A percentile compares a stretch with the other conserved stretches of the same genome.
Conservation (phyloP, 305 asterid species). For the Withania somnifera region DNA sequence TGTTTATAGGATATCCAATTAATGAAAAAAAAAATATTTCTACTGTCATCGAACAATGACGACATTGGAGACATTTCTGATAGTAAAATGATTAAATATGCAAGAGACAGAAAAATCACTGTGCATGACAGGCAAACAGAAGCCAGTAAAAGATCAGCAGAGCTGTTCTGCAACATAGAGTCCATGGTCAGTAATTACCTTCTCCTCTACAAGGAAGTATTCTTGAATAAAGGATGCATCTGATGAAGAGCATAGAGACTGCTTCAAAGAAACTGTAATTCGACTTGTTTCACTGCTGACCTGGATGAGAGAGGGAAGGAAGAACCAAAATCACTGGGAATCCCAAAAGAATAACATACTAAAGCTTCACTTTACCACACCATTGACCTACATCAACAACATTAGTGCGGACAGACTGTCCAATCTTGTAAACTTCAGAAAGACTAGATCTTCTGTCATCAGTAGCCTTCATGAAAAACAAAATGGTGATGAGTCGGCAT, state of each 20-base stretch:
- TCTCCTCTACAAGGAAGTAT: conserved; percentile 71
- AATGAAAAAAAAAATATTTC: neutral
- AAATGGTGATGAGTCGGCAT: neutral
- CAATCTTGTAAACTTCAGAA: conserved; percentile 62
- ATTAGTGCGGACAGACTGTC: conserved; percentile 91
- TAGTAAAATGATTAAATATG: neutral
- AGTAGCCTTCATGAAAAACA: conserved; percentile 47
- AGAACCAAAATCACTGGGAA: conserved; percentile 5
- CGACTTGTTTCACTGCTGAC: conserved; percentile 61
- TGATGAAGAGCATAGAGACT: conserved; percentile 67
- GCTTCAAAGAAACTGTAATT: conserved; percentile 79
- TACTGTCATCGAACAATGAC: neutral
- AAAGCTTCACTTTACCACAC: conserved; percentile 3
- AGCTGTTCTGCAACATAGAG: neutral
- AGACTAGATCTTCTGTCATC: conserved; percentile 63
- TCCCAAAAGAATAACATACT: neutral
- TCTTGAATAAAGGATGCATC: conserved; percentile 85
- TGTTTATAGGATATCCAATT: neutral
- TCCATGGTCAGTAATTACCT: conserved; percentile 34
- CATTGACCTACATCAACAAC: conserved; percentile 57
- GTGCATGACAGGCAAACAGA: neutral
- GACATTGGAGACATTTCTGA: no score
- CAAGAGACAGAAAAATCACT: neutral
- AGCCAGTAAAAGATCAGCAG: neutral
- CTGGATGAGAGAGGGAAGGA: conserved; percentile 28